Base-by-base conservation (phyloP, 108 stramenopile genomes). In the Cyclostephanos tholiformis region DNA sequence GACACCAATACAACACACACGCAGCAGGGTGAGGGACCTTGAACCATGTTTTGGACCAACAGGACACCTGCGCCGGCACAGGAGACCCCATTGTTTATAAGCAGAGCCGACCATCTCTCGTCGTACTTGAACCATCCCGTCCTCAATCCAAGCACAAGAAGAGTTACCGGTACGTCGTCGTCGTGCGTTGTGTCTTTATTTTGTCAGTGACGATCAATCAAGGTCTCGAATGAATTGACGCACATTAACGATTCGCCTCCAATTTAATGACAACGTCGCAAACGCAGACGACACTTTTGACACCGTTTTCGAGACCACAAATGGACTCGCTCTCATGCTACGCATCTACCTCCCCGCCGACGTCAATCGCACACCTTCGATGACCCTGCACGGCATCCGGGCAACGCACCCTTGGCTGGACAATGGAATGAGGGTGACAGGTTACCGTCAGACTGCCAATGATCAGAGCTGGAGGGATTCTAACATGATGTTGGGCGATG, bases 301-400 rank as follows among this genome's bases (percentile, higher is more conserved):
- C 59, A 94, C 93, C 4, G 88, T 92, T 8, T 94, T 94, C 80
- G 88, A 90, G 72, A 94, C 91, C n/a, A 87, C 82, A 0, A 69
- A 68, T 44, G 86, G 87, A 1, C 80, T 85, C 59, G 90, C 89
- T 9, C 77, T 94, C 60, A 89, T 94, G 32, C 46, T 94, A 27
- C 80, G 93, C 25, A 88, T 94, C 27, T 71, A 90, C 41, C 41
- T 91, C 25, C 90, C 89, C 36, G 13, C 36, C 49, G 57, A 63
- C 26, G 5, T 9, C n/a, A 27, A 17, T 8, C 56, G 49, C 12
- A 56, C 83, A 9, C 93, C 93, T 0, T 76, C 65, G 46, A 89
- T 94, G 88, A 80, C 85, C n/a, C 75, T 94, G 63, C 87, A 84
- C 4, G 93, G 93, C 0, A 88, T 94, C n/a, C 67, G 64, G n/a